Evolutionary conservation across 352 stramenopile species (phyloP).

Genomic region (Pythium phragmiticola): DNA sequence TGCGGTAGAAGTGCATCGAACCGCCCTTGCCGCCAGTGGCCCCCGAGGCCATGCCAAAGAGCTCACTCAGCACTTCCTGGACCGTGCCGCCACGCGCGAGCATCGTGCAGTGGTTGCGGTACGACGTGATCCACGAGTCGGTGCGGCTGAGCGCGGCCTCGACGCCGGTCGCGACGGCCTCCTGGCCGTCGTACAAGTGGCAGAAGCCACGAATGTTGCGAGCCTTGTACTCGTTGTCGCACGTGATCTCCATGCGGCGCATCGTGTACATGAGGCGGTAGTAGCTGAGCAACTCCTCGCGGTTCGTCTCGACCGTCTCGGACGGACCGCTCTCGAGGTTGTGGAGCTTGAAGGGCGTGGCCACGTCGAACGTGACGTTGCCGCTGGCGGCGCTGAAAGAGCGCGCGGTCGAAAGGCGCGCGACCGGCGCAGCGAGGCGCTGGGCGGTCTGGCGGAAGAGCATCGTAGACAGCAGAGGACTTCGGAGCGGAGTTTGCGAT

Average conservation of each 20-base stretch:
- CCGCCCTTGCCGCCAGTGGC: slow-evolving; percentile 95
- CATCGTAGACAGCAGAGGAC: slow-evolving; percentile 27
- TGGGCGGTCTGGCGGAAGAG: slow-evolving; percentile 61
- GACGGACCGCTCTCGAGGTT: slow-evolving; percentile 69
- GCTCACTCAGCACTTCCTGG: slow-evolving; percentile 92
- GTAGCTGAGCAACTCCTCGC: slow-evolving; percentile 96
- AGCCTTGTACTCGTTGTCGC: slow-evolving; percentile 99
- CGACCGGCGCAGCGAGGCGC: slow-evolving; percentile 34
- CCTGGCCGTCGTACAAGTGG: slow-evolving; percentile 99
- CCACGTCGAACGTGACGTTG: slow-evolving; percentile 73
- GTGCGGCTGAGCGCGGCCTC: slow-evolving; percentile 92
- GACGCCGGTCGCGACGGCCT: slow-evolving; percentile 98
- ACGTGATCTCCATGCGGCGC: slow-evolving; percentile 99
- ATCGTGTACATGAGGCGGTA: slow-evolving; percentile 99
- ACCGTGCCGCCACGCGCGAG: slow-evolving; percentile 94
- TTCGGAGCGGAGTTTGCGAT: slow-evolving; percentile 17
- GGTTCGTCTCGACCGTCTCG: slow-evolving; percentile 78
- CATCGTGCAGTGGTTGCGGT: slow-evolving; percentile 99
- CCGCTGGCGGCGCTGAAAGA: slow-evolving; percentile 61
- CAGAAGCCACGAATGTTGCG: slow-evolving; percentile 98
- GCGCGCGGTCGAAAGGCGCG: slow-evolving; percentile 33
- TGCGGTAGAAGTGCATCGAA: slow-evolving; percentile 99
- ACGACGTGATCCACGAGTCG: slow-evolving; percentile 99
- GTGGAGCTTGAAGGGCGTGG: slow-evolving; percentile 79
- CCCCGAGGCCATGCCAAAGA: slow-evolving; percentile 94